These are phyloP conservation scores for Fusarium graminum DNA, from an alignment of 2,329 filamentous ascomycete genomes.

Conservation along the genomic window DNA sequence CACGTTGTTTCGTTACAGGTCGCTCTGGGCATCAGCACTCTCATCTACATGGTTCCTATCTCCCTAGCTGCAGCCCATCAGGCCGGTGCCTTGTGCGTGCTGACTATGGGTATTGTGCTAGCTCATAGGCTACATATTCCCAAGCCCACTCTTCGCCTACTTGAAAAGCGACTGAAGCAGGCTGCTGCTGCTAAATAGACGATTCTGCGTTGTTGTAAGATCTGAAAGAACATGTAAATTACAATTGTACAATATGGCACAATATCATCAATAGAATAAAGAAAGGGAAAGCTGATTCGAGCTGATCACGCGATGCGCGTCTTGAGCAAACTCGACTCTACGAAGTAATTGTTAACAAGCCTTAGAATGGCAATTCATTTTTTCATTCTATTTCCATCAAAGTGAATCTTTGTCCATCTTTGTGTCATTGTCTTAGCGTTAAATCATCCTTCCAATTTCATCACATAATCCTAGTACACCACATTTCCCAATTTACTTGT, in stretches of 20 bases:
- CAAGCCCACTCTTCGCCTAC: conserved; percentile 70
- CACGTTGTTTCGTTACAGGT: conserved; percentile 88
- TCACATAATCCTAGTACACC: conserved; percentile 13
- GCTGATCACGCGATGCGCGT: conserved; percentile 14
- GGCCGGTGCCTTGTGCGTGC: conserved; percentile 85
- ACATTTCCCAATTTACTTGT: conserved; percentile 43
- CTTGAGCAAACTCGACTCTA: conserved; percentile 39
- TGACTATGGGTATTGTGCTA: conserved; percentile 85
- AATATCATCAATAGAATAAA: conserved; percentile 35
- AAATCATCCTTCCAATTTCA: conserved; percentile 24
- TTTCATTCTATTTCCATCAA: conserved; percentile 32
- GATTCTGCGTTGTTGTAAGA: conserved; percentile 33
- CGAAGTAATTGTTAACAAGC: conserved; percentile 26
- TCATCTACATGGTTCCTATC: conserved; percentile 93
- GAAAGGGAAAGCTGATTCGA: conserved; percentile 23
- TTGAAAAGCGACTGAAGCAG: conserved; percentile 65
- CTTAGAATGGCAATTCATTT: conserved; percentile 27
- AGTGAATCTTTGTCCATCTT: conserved; percentile 15
- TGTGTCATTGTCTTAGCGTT: conserved; percentile 47
- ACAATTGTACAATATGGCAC: conserved; percentile 47
- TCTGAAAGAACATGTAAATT: conserved; percentile 40
- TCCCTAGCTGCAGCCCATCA: conserved; percentile 92
- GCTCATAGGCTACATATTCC: conserved; percentile 83
- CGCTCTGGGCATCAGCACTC: conserved; percentile 85
- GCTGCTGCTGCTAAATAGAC: conserved; percentile 33